Evolutionary conservation across 495 filamentous ascomycete genomes (phyloP), one percentile per base, ranked within the genome.

Genomic region (Aspergillus diversus): DNA sequence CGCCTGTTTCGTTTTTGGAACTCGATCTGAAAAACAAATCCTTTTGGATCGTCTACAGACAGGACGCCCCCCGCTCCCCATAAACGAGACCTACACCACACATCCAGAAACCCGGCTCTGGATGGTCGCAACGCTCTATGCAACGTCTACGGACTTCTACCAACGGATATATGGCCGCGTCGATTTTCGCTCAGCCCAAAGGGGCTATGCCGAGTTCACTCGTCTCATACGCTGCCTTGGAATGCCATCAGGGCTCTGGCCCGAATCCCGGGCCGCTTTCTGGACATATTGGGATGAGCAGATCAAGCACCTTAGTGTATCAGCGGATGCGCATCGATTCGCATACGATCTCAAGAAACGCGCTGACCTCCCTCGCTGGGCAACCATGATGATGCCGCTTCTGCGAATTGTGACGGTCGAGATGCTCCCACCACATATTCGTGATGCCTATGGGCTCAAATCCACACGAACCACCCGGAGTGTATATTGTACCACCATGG

Each of bases 211-310:
- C 46, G 77, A 80, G 65, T 80, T 75, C 61, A 59, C 71, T 6
- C 42, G 72, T n/a, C 53, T 80, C 15, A 61, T 76, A 55, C 64
- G 65, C 39, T 66, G 64, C 31, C 66, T 80, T 15, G 69, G 66
- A 13, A 52, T 77, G 7, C 69, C 76, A 0, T 9, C 69, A 7
- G 74, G 68, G 0, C 66, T 63, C 4, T 79, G 76, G 76, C 77
- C 77, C 12, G 59, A 63, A 4, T 64, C 70, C 5, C 74, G 76
- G 15, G 61, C 66, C 53, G 71, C 66, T 0, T 80, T 80, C 59
- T 80, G 77, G 77, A 60, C 53, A 13, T 80, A 77, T 61, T 80
- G 77, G 77, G 77, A 79, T 39, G 65, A 71, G 1, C 72, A 78
- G 63, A 63, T 80, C 15, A 51, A 66, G 11, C 49, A 64, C 15